phyloP scores from a whole-genome alignment of 306 rosid genomes.

The Ziziphus jujuba region DNA sequence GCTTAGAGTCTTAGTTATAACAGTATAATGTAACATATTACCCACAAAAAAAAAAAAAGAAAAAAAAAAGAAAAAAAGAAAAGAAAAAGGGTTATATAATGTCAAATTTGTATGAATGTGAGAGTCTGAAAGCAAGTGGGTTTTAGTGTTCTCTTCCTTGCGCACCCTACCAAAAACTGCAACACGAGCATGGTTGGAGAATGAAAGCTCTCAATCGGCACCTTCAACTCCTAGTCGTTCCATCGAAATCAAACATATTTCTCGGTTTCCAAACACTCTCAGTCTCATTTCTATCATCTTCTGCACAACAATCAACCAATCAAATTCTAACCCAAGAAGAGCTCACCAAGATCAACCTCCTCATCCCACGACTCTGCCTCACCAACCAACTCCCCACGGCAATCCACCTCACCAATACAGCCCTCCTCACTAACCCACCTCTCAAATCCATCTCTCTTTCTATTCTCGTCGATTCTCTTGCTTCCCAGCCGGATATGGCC shows the following conservation, averaged over 20 bases:
- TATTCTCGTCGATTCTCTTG: slow-evolving; percentile 41
- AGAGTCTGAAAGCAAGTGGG: too few species aligned
- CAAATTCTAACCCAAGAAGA: slow-evolving; percentile 33
- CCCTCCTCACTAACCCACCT: slow-evolving; percentile 51
- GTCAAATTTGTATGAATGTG: too few species aligned
- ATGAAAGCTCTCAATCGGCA: slow-evolving; percentile 13
- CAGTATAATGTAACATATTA: too few species aligned
- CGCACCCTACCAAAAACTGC: too few species aligned
- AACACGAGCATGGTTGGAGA: too few species aligned
- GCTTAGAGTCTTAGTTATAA: too few species aligned
- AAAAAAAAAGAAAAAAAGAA: too few species aligned
- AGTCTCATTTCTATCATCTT: slow-evolving; percentile 3
- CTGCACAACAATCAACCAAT: not conserved
- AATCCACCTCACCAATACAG: slow-evolving; percentile 41
- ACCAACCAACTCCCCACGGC: slow-evolving; percentile 50
- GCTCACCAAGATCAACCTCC: slow-evolving; percentile 43
- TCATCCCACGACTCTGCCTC: slow-evolving; percentile 65
- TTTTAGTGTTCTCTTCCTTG: too few species aligned
- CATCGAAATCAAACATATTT: slow-evolving; percentile 11
- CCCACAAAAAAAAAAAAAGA: too few species aligned
- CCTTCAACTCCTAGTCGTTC: slow-evolving; percentile 2
- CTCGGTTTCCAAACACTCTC: slow-evolving; percentile 10
- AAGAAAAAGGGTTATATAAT: too few species aligned
- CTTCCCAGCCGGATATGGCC: slow-evolving; percentile 48
- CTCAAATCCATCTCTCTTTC: slow-evolving; percentile 48